These are phyloP conservation scores for Ananas comosus DNA, from an alignment of 176 grass and related monocot genomes.

Conservation along the genomic window DNA sequence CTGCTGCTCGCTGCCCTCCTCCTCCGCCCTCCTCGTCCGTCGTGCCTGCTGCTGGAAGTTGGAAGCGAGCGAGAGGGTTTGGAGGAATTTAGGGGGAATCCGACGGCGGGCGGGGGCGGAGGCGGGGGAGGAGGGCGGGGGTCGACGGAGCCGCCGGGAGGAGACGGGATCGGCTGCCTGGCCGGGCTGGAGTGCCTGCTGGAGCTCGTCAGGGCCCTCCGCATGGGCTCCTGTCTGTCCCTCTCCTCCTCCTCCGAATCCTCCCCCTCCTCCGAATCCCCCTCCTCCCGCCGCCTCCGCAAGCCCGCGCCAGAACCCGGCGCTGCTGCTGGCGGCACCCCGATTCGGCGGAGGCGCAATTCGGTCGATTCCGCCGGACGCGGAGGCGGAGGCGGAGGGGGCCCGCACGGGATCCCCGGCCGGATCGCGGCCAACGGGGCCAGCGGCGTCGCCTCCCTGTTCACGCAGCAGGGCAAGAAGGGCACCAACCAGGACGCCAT, in stretches of 20 bases:
- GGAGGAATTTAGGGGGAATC: background rate
- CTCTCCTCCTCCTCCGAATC: background rate
- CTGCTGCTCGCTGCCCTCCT: no score
- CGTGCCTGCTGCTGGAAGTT: no score
- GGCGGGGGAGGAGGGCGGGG: background rate
- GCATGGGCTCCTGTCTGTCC: slow-evolving; percentile 37
- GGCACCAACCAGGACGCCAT: slow-evolving; percentile 94
- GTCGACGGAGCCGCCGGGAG: background rate
- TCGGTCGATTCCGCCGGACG: slow-evolving; percentile 20
- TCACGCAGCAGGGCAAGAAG: slow-evolving; percentile 90
- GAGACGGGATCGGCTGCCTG: slow-evolving; percentile 1
- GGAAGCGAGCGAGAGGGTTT: background rate
- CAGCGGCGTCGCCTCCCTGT: slow-evolving; percentile 48
- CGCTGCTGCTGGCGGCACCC: slow-evolving; percentile 6
- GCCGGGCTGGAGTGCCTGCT: slow-evolving; percentile 46
- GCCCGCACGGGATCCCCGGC: slow-evolving; percentile 28
- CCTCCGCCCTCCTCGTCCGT: no score
- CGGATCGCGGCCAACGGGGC: slow-evolving; percentile 49
- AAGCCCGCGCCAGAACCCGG: slow-evolving; percentile 12
- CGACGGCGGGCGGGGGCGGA: no score
- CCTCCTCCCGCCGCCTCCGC: slow-evolving; percentile 18
- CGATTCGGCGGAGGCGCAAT: slow-evolving; percentile 11
- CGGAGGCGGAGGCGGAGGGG: background rate
- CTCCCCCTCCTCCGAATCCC: slow-evolving; percentile 12
- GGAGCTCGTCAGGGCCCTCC: slow-evolving; percentile 36